Evolutionary conservation across 768 basidiomycete genomes (phyloP), one percentile per base, ranked within the genome.

Genomic region (Podaxis sp.): DNA sequence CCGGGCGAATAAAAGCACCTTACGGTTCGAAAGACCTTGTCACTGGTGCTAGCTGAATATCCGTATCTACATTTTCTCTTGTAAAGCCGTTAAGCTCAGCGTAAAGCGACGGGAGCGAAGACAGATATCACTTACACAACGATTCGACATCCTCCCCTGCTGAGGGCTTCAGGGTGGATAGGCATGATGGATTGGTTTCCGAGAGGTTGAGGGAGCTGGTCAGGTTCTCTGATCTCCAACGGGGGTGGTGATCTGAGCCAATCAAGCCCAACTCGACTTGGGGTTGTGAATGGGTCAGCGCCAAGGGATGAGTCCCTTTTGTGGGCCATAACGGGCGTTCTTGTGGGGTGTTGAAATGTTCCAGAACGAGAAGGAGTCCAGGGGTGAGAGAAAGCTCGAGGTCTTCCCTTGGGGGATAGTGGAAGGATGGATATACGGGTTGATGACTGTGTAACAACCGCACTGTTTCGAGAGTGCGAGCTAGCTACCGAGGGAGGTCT

Each of bases 21-120:
- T 40, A 50, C 58, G 58, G 55, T 14, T 61, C 42, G 27, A 61
- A 63, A 4, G 56, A 50, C 36, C 38, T 42, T 14, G 63, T 61
- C 23, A 63, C 13, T 5, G 59, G 37, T 21, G 38, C 40, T n/a
- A 63, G 37, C 16, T 10, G 36, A 11, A 63, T 25, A 10, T 52
- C n/a, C 5, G 36, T 52, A 6, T 63, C 55, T 16, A 25, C 25
- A 7, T 61, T 21, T 4, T 54, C 36, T 37, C 52, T 54, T 37
- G 21, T 4, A 1, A 38, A 9, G 18, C 32, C 32, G 7, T 13
- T 21, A 21, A 10, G 10, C 1, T n/a, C 35, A 13, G 2, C 14
- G 5, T n/a, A 10, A 35, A 36, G 3, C 23, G 27, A 51, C 32
- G 14, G 52, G 35, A 13, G 11, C 18, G 4, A 14, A 21, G 4